A percentile compares a stretch with the other conserved stretches of the same genome.
These are phyloP conservation scores for Dothiorella sarmentorum DNA, from an alignment of 2,329 filamentous ascomycete species.

Conservation along the genomic window DNA sequence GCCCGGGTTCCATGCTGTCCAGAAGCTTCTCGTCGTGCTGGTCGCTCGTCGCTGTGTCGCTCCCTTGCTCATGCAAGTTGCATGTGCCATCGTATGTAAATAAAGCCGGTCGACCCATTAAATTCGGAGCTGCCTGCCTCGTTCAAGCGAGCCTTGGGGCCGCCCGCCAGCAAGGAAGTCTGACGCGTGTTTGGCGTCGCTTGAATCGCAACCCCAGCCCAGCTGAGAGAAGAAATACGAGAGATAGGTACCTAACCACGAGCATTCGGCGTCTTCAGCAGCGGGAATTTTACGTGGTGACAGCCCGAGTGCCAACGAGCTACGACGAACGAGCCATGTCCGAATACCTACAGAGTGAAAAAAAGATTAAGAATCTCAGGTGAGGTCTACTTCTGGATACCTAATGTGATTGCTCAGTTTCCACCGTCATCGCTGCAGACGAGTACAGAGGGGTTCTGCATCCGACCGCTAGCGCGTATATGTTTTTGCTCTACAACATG, in stretches of 20 bases:
- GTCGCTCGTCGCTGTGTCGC: not conserved
- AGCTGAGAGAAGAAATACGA: conserved; percentile 14
- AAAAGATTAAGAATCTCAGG: not conserved
- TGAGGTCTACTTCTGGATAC: not conserved
- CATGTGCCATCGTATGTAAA: conserved; percentile 12
- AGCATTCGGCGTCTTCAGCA: not conserved
- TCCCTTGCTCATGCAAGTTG: not conserved
- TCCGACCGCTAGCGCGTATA: too few species aligned
- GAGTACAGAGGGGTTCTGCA: too few species aligned
- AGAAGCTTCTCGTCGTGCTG: not conserved
- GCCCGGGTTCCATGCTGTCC: not conserved
- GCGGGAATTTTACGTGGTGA: not conserved
- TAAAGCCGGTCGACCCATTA: conserved; percentile 9
- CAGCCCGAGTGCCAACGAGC: not conserved
- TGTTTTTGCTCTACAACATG: too few species aligned
- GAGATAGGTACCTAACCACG: conserved; percentile 8
- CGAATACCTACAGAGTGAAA: not conserved
- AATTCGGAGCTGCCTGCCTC: conserved; percentile 8
- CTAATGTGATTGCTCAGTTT: not conserved
- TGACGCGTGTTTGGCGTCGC: not conserved
- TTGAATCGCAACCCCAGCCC: conserved; percentile 3
- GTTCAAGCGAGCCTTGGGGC: conserved; percentile 10
- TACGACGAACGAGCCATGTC: not conserved
- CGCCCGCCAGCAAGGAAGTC: not conserved
- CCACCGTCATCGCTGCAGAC: not conserved